These are phyloP conservation scores for Ophiocordyceps unilateralis DNA, from an alignment of 2,329 filamentous ascomycete species.

Conservation along the genomic window DNA sequence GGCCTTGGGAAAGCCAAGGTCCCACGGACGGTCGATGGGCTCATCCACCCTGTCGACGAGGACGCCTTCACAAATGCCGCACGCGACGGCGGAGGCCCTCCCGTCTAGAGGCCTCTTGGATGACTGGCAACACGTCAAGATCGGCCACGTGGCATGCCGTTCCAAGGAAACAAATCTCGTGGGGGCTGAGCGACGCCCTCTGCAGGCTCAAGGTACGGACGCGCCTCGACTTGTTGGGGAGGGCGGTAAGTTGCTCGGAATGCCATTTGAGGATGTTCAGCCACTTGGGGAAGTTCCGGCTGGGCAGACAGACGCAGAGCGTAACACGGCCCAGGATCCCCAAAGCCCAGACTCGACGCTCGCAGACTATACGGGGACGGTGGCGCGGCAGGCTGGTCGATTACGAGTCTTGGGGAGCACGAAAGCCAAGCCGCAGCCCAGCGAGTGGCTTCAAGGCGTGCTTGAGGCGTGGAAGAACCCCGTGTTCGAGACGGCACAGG, in stretches of 20 bases:
- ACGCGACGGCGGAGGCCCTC: too few relatives aligned
- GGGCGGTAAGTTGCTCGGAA: slow-evolving; percentile 22
- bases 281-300: neutral
- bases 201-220: neutral
- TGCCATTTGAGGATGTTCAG: slow-evolving; percentile 24
- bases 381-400: neutral
- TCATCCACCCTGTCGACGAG: too few relatives aligned
- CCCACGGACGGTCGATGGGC: too few relatives aligned
- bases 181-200: neutral
- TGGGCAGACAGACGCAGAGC: neutral
- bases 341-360: neutral
- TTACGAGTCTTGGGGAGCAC: slow-evolving; percentile 1
- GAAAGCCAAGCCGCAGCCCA: slow-evolving; percentile 6
- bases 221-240: slow-evolving; percentile 18
- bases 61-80: neutral
- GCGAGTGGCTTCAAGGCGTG: slow-evolving; percentile 41
- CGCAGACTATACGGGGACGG: neutral
- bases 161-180: neutral
- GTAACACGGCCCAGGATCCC: neutral
- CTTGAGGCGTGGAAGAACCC: slow-evolving; percentile 59
- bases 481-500: slow-evolving; percentile 40
- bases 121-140: slow-evolving; percentile 20
- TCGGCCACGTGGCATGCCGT: slow-evolving; percentile 7
- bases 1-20: too few relatives aligned
- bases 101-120: slow-evolving; percentile 13